These are phyloP conservation scores for Coprinellus aureogranulatus DNA, from an alignment of 768 basidiomycete species.

Conservation along the genomic window DNA sequence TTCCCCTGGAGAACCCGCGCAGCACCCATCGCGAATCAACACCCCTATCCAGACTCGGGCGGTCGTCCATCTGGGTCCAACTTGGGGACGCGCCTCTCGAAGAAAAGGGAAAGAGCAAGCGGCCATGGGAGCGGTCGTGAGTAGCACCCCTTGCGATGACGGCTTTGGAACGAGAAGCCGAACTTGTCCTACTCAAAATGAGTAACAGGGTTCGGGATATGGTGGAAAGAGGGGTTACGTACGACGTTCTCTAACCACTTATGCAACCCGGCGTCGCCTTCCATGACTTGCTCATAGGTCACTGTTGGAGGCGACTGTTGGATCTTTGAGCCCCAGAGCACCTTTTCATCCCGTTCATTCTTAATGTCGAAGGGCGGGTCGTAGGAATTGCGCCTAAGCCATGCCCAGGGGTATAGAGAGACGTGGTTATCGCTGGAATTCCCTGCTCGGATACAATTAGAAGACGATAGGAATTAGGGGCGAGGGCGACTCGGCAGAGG, in stretches of 20 bases:
- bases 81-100: too few species aligned
- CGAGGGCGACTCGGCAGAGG: too few species aligned
- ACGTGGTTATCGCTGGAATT: constrained; percentile 59
- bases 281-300: constrained; percentile 71
- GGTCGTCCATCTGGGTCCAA: too few species aligned
- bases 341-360: constrained; percentile 41
- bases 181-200: constrained; percentile 77
- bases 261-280: constrained; percentile 63
- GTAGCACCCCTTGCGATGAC: too few species aligned
- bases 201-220: not conserved
- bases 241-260: constrained; percentile 83
- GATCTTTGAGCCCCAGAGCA: constrained; percentile 82
- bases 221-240: constrained; percentile 27
- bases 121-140: too few species aligned
- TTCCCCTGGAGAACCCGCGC: too few species aligned
- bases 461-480: not conserved
- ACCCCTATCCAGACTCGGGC: too few species aligned
- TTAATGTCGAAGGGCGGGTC: constrained; percentile 52
- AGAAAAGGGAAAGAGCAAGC: too few species aligned
- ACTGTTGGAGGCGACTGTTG: constrained; percentile 71
- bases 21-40: too few species aligned
- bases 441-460: constrained; percentile 46
- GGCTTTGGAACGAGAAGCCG: constrained; percentile 90
- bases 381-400: constrained; percentile 77
- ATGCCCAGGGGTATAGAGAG: constrained; percentile 87